These are phyloP conservation scores for Yamadazyma trypodendri DNA, from an alignment of 1,139 yeast genomes.

Conservation along the genomic window DNA sequence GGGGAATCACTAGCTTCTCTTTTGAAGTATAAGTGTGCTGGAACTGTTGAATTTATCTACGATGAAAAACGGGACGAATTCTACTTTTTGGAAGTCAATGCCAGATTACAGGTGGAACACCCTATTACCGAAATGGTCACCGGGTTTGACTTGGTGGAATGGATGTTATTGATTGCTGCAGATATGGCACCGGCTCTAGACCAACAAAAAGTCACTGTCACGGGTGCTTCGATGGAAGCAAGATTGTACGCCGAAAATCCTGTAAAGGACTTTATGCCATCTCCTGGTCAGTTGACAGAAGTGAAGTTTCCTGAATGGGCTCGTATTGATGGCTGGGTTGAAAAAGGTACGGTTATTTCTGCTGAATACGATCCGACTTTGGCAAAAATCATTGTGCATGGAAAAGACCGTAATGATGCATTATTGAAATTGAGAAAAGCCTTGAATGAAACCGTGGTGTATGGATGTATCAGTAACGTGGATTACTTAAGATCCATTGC, in stretches of 20 bases:
- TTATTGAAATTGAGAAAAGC: slow-evolving; percentile 74
- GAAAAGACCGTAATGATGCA: slow-evolving; percentile 83
- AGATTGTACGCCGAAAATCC: slow-evolving; percentile 96
- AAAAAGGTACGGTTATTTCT: slow-evolving; percentile 83
- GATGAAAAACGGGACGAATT: slow-evolving; percentile 84
- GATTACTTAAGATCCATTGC: slow-evolving; percentile 88
- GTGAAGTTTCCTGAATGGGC: slow-evolving; percentile 87
- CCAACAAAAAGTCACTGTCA: slow-evolving; percentile 49
- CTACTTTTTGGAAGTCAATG: slow-evolving; percentile 93
- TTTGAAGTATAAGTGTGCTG: slow-evolving; percentile 92
- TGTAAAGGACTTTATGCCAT: slow-evolving; percentile 89
- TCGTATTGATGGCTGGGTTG: slow-evolving; percentile 91
- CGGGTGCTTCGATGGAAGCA: slow-evolving; percentile 96
- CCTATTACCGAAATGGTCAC: slow-evolving; percentile 96
- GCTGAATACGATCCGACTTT: slow-evolving; percentile 96
- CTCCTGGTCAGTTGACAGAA: slow-evolving; percentile 91
- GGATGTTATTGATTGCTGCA: slow-evolving; percentile 94
- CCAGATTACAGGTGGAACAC: slow-evolving; percentile 96
- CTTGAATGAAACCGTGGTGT: slow-evolving; percentile 78
- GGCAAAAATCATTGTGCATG: slow-evolving; percentile 94
- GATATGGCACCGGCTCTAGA: slow-evolving; percentile 78
- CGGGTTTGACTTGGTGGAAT: slow-evolving; percentile 90
- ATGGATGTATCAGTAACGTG: slow-evolving; percentile 86
- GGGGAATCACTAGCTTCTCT: slow-evolving; percentile 79
- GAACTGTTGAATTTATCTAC: slow-evolving; percentile 94